phyloP scores from a whole-genome alignment of 441 rosid species.

The Syzygium malaccense region DNA sequence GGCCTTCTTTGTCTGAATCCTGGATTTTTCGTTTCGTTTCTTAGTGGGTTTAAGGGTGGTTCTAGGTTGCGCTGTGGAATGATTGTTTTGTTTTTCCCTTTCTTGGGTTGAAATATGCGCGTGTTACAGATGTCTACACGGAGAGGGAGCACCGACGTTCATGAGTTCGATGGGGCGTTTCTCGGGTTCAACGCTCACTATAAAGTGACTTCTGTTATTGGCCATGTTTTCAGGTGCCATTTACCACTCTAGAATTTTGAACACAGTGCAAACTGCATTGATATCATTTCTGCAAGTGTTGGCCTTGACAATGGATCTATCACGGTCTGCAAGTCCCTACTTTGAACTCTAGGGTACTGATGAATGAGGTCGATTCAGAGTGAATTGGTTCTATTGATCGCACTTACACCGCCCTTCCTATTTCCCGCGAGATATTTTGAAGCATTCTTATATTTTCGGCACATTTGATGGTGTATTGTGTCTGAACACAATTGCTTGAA shows the following conservation, averaged over 20 bases:
- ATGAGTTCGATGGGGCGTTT: constrained; percentile 74
- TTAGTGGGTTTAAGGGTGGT: neutral
- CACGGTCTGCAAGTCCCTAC: neutral
- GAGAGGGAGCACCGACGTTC: constrained; percentile 81
- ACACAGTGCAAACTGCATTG: neutral
- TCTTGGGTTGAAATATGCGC: neutral
- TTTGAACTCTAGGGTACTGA: neutral
- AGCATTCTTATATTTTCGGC: neutral
- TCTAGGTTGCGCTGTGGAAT: neutral
- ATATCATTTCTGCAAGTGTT: neutral
- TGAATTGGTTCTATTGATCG: neutral
- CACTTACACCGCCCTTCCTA: neutral
- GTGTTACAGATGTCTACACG: constrained; percentile 59
- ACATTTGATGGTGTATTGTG: neutral
- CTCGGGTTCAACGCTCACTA: constrained; percentile 45
- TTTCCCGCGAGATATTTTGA: neutral
- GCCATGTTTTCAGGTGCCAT: constrained; percentile 89
- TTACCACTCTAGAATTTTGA: neutral
- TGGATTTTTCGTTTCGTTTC: neutral
- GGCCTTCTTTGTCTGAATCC: neutral
- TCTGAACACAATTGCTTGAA: neutral
- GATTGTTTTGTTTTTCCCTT: neutral
- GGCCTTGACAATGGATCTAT: neutral
- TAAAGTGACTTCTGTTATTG: constrained; percentile 82
- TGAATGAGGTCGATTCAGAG: neutral